Conservation (phyloP, 805 yeast species). For the Saturnispora saitoi region DNA sequence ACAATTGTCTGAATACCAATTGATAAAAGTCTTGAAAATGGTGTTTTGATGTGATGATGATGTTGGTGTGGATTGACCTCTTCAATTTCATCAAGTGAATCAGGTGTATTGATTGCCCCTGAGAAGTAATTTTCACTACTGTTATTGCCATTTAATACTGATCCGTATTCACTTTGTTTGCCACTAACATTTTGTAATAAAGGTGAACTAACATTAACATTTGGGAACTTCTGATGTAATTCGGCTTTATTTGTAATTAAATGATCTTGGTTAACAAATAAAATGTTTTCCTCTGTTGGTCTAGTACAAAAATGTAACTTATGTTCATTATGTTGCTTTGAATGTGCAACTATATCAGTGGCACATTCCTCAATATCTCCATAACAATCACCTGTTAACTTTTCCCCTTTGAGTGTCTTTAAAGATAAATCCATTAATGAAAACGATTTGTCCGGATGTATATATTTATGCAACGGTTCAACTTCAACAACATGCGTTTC, state of each 20-base stretch:
- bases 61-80: slow-evolving; percentile 16
- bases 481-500: background rate
- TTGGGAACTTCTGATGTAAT: slow-evolving; percentile 23
- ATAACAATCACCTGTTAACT: slow-evolving; percentile 26
- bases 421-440: slow-evolving; percentile 27
- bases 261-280: slow-evolving; percentile 24
- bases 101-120: background rate
- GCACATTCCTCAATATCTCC: slow-evolving; percentile 26
- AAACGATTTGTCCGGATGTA: slow-evolving; percentile 2
- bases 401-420: slow-evolving; percentile 23
- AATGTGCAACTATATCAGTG: slow-evolving; percentile 19
- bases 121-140: slow-evolving; percentile 4
- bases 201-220: slow-evolving; percentile 27
- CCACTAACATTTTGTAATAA: slow-evolving; percentile 14
- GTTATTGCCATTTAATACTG: background rate
- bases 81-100: slow-evolving; percentile 12
- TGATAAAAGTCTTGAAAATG: slow-evolving; percentile 66
- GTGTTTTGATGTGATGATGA: slow-evolving; percentile 75
- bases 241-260: slow-evolving; percentile 22
- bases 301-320: slow-evolving; percentile 28
- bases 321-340: slow-evolving; percentile 11
- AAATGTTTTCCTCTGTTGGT: slow-evolving; percentile 28
- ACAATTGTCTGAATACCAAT: slow-evolving; percentile 87
- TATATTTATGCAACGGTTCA: background rate
- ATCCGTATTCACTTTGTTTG: background rate